Evolutionary conservation across 805 yeast species (phyloP), one percentile per base, ranked within the genome.

Genomic region (Ogataea pignaliae): DNA sequence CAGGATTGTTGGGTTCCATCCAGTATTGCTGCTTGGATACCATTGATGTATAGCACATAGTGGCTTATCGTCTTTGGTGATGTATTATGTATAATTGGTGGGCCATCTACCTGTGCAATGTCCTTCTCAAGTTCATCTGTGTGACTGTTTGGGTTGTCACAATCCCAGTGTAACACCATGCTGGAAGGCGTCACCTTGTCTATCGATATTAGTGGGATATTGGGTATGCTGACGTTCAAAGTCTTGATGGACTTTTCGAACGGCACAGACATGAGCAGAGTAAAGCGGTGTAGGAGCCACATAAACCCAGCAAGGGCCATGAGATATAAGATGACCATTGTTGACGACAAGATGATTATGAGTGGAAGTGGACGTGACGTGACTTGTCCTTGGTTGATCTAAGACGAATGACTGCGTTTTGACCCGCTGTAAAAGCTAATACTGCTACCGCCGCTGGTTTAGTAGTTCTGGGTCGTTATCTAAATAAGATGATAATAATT

Each of bases 141-240:
- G 21, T 31, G 29, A 8, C 36, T 48, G 29, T 29, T 29, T n/a
- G 31, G 30, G 10, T 37, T 32, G 7, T 44, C 53, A 36, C 45
- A 43, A 34, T 76, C 81, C 84, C 86, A 81, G 53, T 78, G 85
- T 29, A 81, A 45, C 21, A 69, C 70, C 33, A 78, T 73, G 26
- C 75, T 62, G 9, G 63, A 54, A 31, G 65, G 60, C 6, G 75
- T 69, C 39, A 81, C 72, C 50, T 72, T 70, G 53, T 79, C 85
- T 7, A 81, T 70, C 40, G 82, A 78, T 13, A 80, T 65, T 37
- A 64, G 60, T 3, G 84, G 83, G 8, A 76, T 66, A 43, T 70
- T 73, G 3, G 87, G 87, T 30, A 81, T 74, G 28, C 73, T 74
- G 16, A 79, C 69, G 49, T 72, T 70, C 34, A 81, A 60, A 30